Evolutionary conservation across 176 grass and related monocot genomes (phyloP).

Genomic region (Carex pumila): DNA sequence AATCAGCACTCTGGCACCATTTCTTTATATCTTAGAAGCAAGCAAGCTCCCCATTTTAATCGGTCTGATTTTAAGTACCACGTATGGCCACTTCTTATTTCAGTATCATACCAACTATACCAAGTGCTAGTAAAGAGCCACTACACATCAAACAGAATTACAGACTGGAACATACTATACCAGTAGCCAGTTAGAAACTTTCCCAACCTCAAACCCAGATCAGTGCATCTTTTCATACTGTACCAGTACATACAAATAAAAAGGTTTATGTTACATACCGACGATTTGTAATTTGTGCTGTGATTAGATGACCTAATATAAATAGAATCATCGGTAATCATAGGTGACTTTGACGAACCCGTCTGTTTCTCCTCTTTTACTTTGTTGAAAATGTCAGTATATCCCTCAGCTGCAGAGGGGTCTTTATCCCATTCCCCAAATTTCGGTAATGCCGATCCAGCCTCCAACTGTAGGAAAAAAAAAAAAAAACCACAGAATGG

Average conservation of each 20-base stretch:
- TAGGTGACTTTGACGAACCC: constrained; percentile 35
- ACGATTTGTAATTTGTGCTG: constrained; percentile 32
- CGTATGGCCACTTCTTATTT: background rate
- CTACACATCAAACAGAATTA: background rate
- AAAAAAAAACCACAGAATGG: background rate
- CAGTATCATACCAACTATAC: background rate
- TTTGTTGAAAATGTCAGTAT: constrained; percentile 90
- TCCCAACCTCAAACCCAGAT: background rate
- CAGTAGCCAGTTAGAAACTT: background rate
- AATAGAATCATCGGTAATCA: constrained; percentile 22
- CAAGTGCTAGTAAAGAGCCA: background rate
- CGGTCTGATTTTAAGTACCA: background rate
- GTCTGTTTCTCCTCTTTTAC: constrained; percentile 81
- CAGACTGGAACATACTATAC: background rate
- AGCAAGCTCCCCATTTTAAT: background rate
- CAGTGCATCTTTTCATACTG: background rate
- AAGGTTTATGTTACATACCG: constrained; percentile 33
- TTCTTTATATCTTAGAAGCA: background rate
- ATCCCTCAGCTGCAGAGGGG: constrained; percentile 84
- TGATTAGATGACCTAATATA: constrained; percentile 13
- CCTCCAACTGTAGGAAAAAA: constrained; percentile 6
- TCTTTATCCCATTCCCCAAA: constrained; percentile 96
- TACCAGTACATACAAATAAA: background rate
- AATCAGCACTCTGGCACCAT: background rate
- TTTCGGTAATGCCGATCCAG: constrained; percentile 72